Evolutionary conservation across 495 filamentous ascomycete genomes (phyloP).

Genomic region (Cudoniella acicularis): DNA sequence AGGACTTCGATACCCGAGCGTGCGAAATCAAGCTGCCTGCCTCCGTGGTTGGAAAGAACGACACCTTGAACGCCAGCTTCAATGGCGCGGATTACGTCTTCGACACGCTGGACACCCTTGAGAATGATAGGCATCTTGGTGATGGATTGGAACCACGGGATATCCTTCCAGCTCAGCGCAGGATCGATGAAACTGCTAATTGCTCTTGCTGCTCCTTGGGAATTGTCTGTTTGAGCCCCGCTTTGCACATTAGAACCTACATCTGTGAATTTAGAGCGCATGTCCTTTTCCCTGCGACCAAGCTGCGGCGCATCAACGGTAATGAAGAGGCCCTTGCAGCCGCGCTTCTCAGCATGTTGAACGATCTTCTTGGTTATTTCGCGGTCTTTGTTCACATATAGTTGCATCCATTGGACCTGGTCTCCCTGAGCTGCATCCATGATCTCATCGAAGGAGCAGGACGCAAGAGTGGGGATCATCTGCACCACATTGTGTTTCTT

Average conservation of each 20-base stretch:
- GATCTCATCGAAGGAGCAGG: constrained; percentile 96
- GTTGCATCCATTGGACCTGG: constrained; percentile 94
- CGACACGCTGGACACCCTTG: constrained; percentile 94
- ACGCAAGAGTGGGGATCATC: constrained; percentile 98
- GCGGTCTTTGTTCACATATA: constrained; percentile 98
- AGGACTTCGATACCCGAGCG: constrained; percentile 89
- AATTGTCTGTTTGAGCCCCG: constrained; percentile 68
- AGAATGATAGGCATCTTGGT: constrained; percentile 96
- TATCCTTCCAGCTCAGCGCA: constrained; percentile 82
- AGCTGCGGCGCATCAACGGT: constrained; percentile 97
- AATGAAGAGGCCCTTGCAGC: constrained; percentile 96
- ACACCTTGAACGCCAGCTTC: constrained; percentile 85
- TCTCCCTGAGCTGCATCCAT: constrained; percentile 74
- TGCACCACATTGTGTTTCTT: constrained; percentile 83
- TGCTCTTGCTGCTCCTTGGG: constrained; percentile 82
- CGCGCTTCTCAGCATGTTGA: constrained; percentile 83
- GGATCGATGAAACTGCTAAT: constrained; percentile 98
- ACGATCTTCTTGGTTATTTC: constrained; percentile 88
- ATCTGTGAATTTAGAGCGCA: constrained; percentile 91
- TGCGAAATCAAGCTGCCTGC: constrained; percentile 92
- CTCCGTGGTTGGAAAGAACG: constrained; percentile 95
- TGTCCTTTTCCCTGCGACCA: constrained; percentile 89
- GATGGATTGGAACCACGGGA: constrained; percentile 88
- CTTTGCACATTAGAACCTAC: constrained; percentile 79
- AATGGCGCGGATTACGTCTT: constrained; percentile 85